phyloP scores from a whole-genome alignment of 345 rosid genomes.

The Brassica nigra region DNA sequence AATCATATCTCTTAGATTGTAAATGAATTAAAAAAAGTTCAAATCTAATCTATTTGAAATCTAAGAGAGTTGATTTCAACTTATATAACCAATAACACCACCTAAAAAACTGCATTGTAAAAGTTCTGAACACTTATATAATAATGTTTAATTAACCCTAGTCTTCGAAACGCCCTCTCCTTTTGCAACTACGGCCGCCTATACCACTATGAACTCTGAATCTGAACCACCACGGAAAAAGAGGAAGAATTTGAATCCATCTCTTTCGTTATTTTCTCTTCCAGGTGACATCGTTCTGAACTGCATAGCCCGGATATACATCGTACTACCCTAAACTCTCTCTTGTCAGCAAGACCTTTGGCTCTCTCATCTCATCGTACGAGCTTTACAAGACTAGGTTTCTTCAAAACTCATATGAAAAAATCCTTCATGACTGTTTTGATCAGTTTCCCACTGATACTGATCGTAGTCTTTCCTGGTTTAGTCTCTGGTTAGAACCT shows the following conservation, averaged over 20 bases:
- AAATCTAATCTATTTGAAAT: no score
- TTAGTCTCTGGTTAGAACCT: no score
- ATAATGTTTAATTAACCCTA: background rate
- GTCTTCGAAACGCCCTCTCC: background rate
- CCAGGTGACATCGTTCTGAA: background rate
- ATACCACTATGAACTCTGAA: background rate
- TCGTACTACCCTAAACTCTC: background rate
- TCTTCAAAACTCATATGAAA: background rate
- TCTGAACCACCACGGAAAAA: background rate
- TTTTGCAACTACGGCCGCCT: background rate
- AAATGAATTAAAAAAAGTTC: no score
- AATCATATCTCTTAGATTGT: no score
- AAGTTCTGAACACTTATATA: background rate
- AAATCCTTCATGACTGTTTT: background rate
- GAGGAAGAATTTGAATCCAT: background rate
- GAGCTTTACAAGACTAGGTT: background rate
- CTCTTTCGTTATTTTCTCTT: background rate
- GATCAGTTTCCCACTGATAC: background rate
- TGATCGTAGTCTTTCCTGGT: no score
- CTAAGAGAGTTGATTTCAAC: no score
- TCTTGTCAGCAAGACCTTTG: background rate
- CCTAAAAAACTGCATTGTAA: background rate
- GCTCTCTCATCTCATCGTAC: background rate
- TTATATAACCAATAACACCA: no score
- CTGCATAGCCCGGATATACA: background rate